Conservation (phyloP, 1,284 basidiomycete genomes). For the Athelia sp. region DNA sequence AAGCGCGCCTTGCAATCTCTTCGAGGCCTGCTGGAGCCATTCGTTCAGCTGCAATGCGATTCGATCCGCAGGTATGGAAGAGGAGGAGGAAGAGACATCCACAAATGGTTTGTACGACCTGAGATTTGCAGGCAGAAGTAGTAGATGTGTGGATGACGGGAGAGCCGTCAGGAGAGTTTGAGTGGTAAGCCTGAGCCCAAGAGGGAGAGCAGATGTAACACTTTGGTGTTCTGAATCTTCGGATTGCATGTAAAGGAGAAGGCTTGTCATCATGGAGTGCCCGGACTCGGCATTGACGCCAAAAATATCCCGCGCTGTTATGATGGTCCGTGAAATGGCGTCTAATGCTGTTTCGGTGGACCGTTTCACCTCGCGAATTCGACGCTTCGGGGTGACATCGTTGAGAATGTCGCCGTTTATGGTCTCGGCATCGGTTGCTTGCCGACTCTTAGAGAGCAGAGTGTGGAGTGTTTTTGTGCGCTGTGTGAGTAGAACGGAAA, state of each 20-base stretch:
- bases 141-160: slow-evolving; percentile 69
- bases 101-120: slow-evolving; percentile 71
- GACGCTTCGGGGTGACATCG: slow-evolving; percentile 11
- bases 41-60: slow-evolving; percentile 42
- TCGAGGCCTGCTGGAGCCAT: slow-evolving; percentile 58
- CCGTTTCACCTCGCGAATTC: slow-evolving; percentile 34
- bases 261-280: slow-evolving; percentile 48
- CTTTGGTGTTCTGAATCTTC: slow-evolving; percentile 25
- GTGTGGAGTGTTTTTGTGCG: slow-evolving; percentile 60
- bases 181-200: slow-evolving; percentile 58
- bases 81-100: slow-evolving; percentile 53
- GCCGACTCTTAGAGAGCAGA: slow-evolving; percentile 29
- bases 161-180: slow-evolving; percentile 54
- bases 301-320: slow-evolving; percentile 50
- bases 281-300: slow-evolving; percentile 23
- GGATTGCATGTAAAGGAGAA: slow-evolving; percentile 56
- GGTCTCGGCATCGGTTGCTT: slow-evolving; percentile 17
- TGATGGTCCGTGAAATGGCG: slow-evolving; percentile 51
- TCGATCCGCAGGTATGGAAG: slow-evolving; percentile 36
- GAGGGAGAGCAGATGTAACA: slow-evolving; percentile 31
- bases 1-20: slow-evolving; percentile 38
- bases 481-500: slow-evolving; percentile 68
- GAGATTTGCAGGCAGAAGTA: slow-evolving; percentile 58
- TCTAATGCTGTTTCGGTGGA: slow-evolving; percentile 46
- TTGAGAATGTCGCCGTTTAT: slow-evolving; percentile 3